Conservation (phyloP, 257 asterid species). For the Gentiana macrophylla region DNA sequence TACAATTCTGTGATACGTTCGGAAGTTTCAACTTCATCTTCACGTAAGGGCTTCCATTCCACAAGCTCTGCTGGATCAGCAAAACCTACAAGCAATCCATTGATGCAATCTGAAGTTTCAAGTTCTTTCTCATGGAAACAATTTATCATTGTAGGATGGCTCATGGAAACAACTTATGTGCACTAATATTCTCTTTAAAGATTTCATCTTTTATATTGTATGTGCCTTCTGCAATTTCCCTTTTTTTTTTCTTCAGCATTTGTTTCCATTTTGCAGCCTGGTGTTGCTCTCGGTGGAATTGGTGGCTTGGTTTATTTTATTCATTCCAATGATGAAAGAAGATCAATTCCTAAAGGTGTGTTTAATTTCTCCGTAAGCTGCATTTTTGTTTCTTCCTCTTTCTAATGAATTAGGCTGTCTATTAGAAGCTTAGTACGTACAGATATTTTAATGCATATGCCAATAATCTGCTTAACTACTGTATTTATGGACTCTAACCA, state of each 20-base stretch:
- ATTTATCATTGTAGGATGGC: slow-evolving; percentile 47
- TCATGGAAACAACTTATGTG: slow-evolving; percentile 14
- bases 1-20: slow-evolving; percentile 26
- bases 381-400: too few relatives aligned
- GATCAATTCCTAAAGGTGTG: slow-evolving; percentile 83
- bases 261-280: slow-evolving; percentile 69
- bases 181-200: slow-evolving; percentile 1
- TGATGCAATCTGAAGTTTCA: slow-evolving; percentile 22
- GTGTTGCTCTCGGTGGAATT: slow-evolving; percentile 58
- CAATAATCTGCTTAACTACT: too few relatives aligned
- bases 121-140: slow-evolving; percentile 37
- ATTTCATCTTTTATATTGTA: background rate
- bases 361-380: background rate
- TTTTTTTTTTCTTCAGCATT: slow-evolving; percentile 21
- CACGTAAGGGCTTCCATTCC: slow-evolving; percentile 33
- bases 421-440: too few relatives aligned
- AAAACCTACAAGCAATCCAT: slow-evolving; percentile 17
- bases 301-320: slow-evolving; percentile 52
- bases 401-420: too few relatives aligned
- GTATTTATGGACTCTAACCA: too few relatives aligned
- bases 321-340: slow-evolving; percentile 76
- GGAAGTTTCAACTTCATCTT: slow-evolving; percentile 20
- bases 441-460: too few relatives aligned
- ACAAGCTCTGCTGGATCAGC: slow-evolving; percentile 25
- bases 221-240: slow-evolving; percentile 9